phyloP scores from a whole-genome alignment of 2,329 filamentous ascomycete genomes.

The Fusarium sp. region DNA sequence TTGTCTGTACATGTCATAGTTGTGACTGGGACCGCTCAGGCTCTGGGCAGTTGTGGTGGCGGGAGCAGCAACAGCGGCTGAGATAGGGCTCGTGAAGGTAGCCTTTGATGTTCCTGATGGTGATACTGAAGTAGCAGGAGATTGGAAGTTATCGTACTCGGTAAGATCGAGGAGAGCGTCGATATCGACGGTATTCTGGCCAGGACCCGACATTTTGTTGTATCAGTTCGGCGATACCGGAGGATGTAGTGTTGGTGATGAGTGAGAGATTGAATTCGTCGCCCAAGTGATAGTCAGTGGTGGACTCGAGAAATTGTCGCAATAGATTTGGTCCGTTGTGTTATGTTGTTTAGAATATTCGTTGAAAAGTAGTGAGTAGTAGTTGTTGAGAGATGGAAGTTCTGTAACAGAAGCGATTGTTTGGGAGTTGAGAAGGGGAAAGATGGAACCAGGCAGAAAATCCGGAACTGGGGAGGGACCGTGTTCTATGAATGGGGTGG shows the following conservation, averaged over 20 bases:
- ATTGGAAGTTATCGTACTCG: conserved; percentile 71
- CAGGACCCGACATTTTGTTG: conserved; percentile 51
- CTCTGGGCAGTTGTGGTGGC: conserved; percentile 65
- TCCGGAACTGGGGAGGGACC: conserved; percentile 41
- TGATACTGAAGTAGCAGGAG: conserved; percentile 62
- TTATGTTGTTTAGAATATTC: background rate
- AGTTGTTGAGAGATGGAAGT: conserved; percentile 24
- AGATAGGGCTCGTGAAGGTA: conserved; percentile 61
- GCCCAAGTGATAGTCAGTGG: background rate
- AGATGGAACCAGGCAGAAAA: conserved; percentile 39
- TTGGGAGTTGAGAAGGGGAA: conserved; percentile 36
- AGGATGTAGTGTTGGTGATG: conserved; percentile 8
- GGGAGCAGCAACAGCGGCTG: conserved; percentile 64
- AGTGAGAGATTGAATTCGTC: background rate
- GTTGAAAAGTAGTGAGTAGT: background rate
- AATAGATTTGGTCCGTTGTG: background rate
- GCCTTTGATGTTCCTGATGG: conserved; percentile 63
- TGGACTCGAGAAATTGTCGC: background rate
- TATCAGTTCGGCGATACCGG: conserved; percentile 19
- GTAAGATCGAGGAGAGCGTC: conserved; percentile 69
- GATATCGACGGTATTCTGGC: conserved; percentile 59
- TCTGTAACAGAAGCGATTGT: conserved; percentile 27
- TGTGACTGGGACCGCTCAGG: conserved; percentile 86
- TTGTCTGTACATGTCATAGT: conserved; percentile 95
- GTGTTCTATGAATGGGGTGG: conserved; percentile 48